Percentiles rank a stretch among this genome's conserved stretches.
Evolutionary conservation across 2,329 filamentous ascomycete genomes (phyloP).

Genomic region (Alternaria gaisen): DNA sequence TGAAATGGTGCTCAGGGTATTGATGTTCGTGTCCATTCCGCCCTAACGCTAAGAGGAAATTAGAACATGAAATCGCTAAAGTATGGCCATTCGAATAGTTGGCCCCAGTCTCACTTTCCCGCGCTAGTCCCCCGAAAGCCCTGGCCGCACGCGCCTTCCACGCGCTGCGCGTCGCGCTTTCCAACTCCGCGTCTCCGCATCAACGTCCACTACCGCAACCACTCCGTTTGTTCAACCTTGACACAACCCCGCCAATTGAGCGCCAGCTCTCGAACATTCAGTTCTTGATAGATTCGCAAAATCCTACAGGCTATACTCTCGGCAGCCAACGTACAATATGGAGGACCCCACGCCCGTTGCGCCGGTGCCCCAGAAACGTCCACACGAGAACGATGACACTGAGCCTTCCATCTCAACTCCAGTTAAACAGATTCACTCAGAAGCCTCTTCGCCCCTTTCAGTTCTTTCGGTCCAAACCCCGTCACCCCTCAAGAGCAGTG

Average conservation of each 20-base stretch:
- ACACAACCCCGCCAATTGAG: slow-evolving; percentile 2
- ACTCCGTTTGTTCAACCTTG: slow-evolving; percentile 14
- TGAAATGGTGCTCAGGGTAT: not conserved
- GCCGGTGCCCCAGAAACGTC: slow-evolving; percentile 42
- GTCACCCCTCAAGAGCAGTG: slow-evolving; percentile 35
- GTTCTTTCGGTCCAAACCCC: slow-evolving; percentile 45
- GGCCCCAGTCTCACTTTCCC: not conserved
- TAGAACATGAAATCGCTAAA: slow-evolving; percentile 12
- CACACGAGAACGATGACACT: slow-evolving; percentile 43
- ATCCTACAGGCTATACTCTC: slow-evolving; percentile 2
- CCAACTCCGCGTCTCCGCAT: slow-evolving; percentile 34
- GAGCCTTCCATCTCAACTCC: slow-evolving; percentile 40
- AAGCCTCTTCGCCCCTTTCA: slow-evolving; percentile 43
- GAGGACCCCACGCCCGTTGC: slow-evolving; percentile 34
- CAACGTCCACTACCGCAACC: slow-evolving; percentile 20
- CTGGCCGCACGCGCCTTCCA: slow-evolving; percentile 23
- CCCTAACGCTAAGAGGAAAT: slow-evolving; percentile 15
- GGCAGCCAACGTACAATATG: slow-evolving; percentile 30
- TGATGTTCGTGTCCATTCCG: slow-evolving; percentile 4
- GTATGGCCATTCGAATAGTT: slow-evolving; percentile 9
- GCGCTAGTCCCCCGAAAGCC: slow-evolving; percentile 12
- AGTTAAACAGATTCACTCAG: slow-evolving; percentile 35
- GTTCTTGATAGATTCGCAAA: not conserved
- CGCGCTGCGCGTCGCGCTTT: slow-evolving; percentile 38
- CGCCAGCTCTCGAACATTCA: not conserved